Evolutionary conservation across 352 stramenopile genomes (phyloP).

Genomic region (Pseudoperonospora humuli): DNA sequence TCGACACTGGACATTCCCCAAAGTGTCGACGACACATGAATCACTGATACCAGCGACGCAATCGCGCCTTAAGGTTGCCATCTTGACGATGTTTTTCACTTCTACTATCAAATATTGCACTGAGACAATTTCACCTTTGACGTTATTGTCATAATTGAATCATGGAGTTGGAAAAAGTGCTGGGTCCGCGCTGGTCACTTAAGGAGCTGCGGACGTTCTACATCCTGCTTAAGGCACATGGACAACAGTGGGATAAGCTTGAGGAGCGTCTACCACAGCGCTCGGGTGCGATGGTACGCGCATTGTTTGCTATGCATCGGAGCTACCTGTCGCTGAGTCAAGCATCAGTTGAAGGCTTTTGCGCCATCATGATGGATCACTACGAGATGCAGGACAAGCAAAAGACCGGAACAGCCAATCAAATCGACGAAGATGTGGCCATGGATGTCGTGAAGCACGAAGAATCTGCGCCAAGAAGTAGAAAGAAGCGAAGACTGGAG

Average conservation of each 20-base stretch:
- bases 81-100: too few species aligned
- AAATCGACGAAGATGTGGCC: constrained; percentile 1
- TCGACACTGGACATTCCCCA: too few species aligned
- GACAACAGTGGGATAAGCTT: constrained; percentile 42
- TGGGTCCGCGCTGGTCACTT: constrained; percentile 47
- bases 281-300: constrained; percentile 51
- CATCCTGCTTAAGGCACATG: constrained; percentile 47
- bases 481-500: constrained; percentile 47
- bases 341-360: constrained; percentile 64
- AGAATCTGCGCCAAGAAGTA: constrained; percentile 5
- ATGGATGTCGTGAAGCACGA: constrained; percentile 10
- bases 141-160: background rate
- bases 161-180: constrained; percentile 7
- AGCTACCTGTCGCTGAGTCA: constrained; percentile 59
- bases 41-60: too few species aligned
- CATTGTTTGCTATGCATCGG: constrained; percentile 58
- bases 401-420: background rate
- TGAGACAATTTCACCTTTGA: too few species aligned
- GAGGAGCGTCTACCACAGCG: constrained; percentile 39
- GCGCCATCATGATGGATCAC: constrained; percentile 57
- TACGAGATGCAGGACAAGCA: constrained; percentile 38
- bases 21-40: too few species aligned
- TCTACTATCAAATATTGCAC: constrained; percentile 3
- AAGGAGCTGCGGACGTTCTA: constrained; percentile 69
- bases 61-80: too few species aligned